Evolutionary conservation across 768 basidiomycete genomes (phyloP).

Genomic region (Lentinus brumalis): DNA sequence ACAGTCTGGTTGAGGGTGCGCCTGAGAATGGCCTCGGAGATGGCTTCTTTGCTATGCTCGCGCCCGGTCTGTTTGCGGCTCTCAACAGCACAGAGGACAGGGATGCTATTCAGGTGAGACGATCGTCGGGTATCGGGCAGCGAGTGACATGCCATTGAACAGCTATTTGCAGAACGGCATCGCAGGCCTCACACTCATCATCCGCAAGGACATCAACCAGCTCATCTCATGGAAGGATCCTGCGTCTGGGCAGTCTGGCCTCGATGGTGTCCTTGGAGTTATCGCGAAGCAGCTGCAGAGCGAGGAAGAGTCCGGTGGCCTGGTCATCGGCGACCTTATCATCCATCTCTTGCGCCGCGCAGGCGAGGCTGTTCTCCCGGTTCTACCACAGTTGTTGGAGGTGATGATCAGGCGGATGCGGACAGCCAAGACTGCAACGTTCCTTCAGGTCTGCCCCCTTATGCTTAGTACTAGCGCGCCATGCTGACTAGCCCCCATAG

Average conservation of each 20-base stretch:
- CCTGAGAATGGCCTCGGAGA: constrained; percentile 68
- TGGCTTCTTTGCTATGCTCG: constrained; percentile 77
- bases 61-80: constrained; percentile 72
- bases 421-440: constrained; percentile 86
- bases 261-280: constrained; percentile 72
- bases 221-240: constrained; percentile 73
- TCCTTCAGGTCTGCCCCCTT: constrained; percentile 67
- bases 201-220: constrained; percentile 86
- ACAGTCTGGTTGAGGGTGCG: constrained; percentile 69
- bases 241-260: constrained; percentile 65
- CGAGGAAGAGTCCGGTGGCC: constrained; percentile 89
- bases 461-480: neutral
- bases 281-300: constrained; percentile 77
- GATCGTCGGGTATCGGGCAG: constrained; percentile 1
- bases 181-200: constrained; percentile 74
- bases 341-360: constrained; percentile 88
- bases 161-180: constrained; percentile 66
- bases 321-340: constrained; percentile 93
- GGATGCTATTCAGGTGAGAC: constrained; percentile 72
- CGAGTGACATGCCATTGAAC: neutral
- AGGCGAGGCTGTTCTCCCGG: constrained; percentile 77
- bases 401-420: constrained; percentile 83
- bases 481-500: constrained; percentile 37
- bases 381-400: constrained; percentile 83
- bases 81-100: constrained; percentile 78